Evolutionary conservation across 2,329 filamentous ascomycete species (phyloP).

Genomic region (Teratosphaeria viscida): DNA sequence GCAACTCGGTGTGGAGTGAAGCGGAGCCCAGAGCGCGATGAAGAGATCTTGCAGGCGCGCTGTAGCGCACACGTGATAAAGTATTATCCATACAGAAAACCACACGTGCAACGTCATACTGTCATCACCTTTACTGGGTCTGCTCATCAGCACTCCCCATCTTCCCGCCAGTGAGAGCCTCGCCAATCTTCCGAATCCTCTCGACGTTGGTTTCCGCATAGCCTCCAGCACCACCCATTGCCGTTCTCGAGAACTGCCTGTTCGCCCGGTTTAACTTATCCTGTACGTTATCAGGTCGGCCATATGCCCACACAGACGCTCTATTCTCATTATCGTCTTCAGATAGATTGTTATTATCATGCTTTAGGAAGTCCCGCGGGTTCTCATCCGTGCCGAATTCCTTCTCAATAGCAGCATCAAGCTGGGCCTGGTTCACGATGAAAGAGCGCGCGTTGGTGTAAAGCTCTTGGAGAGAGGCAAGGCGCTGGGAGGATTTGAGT

Average conservation of each 20-base stretch:
- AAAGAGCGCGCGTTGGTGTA: conserved; percentile 84
- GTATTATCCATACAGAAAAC: not conserved
- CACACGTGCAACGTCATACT: not conserved
- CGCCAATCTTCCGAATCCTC: conserved; percentile 53
- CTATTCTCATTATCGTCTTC: conserved; percentile 2
- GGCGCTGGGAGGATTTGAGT: conserved; percentile 15
- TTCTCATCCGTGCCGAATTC: conserved; percentile 57
- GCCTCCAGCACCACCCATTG: conserved; percentile 24
- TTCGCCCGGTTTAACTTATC: conserved; percentile 34
- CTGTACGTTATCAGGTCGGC: conserved; percentile 38
- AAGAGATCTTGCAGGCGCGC: not conserved
- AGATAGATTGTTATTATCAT: conserved; percentile 13
- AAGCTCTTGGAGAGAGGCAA: conserved; percentile 68
- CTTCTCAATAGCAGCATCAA: conserved; percentile 61
- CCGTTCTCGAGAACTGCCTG: conserved; percentile 24
- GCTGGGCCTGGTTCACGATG: conserved; percentile 70
- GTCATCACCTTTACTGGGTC: not conserved
- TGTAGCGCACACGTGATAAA: not conserved
- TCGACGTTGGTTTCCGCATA: conserved; percentile 40
- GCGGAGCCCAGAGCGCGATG: not conserved
- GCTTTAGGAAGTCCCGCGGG: conserved; percentile 26
- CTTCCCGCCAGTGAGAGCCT: conserved; percentile 59
- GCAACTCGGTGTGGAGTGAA: not conserved
- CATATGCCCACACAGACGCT: conserved; percentile 37
- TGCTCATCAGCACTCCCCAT: conserved; percentile 23